Evolutionary conservation across 2,329 filamentous ascomycete species (phyloP).

Genomic region (Catunica adiposa): DNA sequence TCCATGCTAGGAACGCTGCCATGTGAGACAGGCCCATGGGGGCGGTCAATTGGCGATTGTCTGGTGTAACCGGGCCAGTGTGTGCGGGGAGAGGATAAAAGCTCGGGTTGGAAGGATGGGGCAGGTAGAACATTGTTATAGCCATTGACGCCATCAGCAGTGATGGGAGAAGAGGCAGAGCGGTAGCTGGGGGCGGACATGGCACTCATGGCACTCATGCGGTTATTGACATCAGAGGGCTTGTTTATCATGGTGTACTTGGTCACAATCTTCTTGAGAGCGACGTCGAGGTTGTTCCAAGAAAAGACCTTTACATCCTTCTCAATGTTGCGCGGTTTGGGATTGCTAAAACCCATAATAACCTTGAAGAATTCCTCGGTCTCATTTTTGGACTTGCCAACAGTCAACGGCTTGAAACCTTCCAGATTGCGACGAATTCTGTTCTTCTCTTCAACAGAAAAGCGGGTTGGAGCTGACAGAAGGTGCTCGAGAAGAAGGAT

Average conservation of each 20-base stretch:
- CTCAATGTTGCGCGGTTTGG: conserved; percentile 94
- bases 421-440: conserved; percentile 90
- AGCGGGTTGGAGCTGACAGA: conserved; percentile 56
- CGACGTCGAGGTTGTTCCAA: conserved; percentile 76
- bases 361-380: conserved; percentile 97
- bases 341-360: conserved; percentile 92
- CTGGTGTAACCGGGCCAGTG: background rate
- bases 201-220: background rate
- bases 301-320: conserved; percentile 98
- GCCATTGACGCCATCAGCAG: background rate
- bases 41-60: background rate
- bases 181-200: background rate
- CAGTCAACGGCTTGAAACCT: conserved; percentile 79
- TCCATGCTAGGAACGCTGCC: conserved; percentile 19
- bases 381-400: conserved; percentile 81
- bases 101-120: background rate
- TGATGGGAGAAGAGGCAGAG: background rate
- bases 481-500: conserved; percentile 89
- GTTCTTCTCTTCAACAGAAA: conserved; percentile 97
- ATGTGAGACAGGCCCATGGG: background rate
- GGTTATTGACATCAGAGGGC: background rate
- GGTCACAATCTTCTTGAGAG: conserved; percentile 93
- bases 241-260: conserved; percentile 46
- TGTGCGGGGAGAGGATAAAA: background rate
- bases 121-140: background rate